Conservation (phyloP, 1,284 basidiomycete genomes). For the Schizophyllum commune region DNA sequence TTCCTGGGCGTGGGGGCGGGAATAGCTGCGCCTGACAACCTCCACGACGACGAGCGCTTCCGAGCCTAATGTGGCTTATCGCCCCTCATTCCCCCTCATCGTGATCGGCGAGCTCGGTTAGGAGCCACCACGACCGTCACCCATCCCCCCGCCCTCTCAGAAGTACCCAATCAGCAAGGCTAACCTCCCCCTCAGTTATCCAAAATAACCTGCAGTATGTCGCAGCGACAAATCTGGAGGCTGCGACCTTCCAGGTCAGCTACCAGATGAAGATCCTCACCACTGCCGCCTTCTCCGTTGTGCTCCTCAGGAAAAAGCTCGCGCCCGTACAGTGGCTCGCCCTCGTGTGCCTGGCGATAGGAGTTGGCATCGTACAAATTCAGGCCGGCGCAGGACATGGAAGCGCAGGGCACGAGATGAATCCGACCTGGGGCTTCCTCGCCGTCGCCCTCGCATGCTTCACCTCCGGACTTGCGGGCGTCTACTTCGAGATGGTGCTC, state of each 20-base stretch:
- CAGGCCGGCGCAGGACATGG: conserved; percentile 45
- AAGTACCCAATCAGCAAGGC: not conserved
- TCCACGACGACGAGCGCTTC: too few species aligned
- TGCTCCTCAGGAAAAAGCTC: conserved; percentile 72
- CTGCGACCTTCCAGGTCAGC: conserved; percentile 87
- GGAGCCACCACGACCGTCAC: too few species aligned
- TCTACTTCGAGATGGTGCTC: conserved; percentile 97
- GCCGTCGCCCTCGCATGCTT: conserved; percentile 91
- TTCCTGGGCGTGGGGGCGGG: too few species aligned
- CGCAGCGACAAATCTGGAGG: conserved; percentile 85
- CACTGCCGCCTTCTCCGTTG: conserved; percentile 87
- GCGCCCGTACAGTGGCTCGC: conserved; percentile 76
- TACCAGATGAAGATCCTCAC: conserved; percentile 97
- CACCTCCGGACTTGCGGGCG: conserved; percentile 95
- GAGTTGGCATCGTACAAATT: conserved; percentile 91
- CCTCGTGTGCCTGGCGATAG: conserved; percentile 79
- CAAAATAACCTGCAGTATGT: conserved; percentile 96
- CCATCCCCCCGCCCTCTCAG: not conserved
- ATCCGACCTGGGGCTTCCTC: conserved; percentile 76
- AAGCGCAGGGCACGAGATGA: conserved; percentile 45
- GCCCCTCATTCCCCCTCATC: too few species aligned
- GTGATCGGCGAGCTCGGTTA: too few species aligned
- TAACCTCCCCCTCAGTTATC: conserved; percentile 41
- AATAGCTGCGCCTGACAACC: too few species aligned
- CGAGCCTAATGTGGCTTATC: too few species aligned